These are phyloP conservation scores for Cryptococcus maquisensis DNA, from an alignment of 1,284 basidiomycete genomes.

Conservation along the genomic window DNA sequence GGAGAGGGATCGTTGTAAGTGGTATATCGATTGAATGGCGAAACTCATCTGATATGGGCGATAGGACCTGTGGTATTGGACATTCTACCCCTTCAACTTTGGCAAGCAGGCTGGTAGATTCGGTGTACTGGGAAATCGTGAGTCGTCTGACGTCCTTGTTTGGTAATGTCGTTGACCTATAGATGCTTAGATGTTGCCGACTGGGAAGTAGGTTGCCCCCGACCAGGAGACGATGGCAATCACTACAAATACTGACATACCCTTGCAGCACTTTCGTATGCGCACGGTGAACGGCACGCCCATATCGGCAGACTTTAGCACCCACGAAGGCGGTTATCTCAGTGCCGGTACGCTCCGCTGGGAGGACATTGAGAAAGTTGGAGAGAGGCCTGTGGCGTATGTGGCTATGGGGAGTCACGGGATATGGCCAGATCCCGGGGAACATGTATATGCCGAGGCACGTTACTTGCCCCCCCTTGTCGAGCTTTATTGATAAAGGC, in stretches of 20 bases:
- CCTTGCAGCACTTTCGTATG: conserved; percentile 28
- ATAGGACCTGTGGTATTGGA: conserved; percentile 46
- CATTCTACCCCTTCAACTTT: conserved; percentile 47
- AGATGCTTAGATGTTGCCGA: too few species aligned
- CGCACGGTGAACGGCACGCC: conserved; percentile 40
- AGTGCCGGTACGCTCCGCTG: conserved; percentile 39
- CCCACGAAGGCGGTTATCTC: conserved; percentile 34
- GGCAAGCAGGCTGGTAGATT: conserved; percentile 41
- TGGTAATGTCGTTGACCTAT: too few species aligned
- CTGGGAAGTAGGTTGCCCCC: conserved; percentile 33
- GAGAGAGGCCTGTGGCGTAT: conserved; percentile 41
- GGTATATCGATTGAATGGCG: neutral
- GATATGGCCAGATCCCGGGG: conserved; percentile 40
- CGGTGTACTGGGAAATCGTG: conserved; percentile 44
- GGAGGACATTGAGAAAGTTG: conserved; percentile 33
- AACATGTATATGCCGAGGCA: conserved; percentile 41
- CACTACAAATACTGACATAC: neutral
- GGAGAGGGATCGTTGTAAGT: conserved; percentile 39
- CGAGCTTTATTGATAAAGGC: neutral
- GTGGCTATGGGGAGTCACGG: conserved; percentile 43
- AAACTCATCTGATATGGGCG: neutral
- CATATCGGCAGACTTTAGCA: conserved; percentile 42
- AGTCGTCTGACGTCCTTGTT: conserved; percentile 10
- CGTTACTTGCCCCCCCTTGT: neutral
- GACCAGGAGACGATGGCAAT: neutral